A percentile compares a stretch with the other conserved stretches of the same genome.
phyloP scores from a whole-genome alignment of 257 asterid species.

The Primulina huaijiensis region DNA sequence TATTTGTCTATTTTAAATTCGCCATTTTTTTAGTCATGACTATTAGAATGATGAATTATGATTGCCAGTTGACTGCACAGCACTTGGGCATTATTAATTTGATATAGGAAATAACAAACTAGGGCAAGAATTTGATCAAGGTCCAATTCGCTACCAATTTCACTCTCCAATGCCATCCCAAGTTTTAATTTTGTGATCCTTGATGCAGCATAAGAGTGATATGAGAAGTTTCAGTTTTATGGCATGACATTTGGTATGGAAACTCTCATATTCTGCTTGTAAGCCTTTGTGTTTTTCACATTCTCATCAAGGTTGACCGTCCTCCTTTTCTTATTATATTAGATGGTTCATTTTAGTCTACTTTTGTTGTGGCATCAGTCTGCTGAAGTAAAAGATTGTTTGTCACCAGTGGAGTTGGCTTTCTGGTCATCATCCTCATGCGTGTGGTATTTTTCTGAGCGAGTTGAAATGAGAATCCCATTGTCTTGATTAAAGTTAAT shows the following conservation, averaged over 20 bases:
- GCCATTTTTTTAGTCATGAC: background rate
- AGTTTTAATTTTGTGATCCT: background rate
- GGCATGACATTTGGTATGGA: background rate
- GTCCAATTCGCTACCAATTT: too few species aligned
- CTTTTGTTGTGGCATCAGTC: background rate
- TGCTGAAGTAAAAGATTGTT: background rate
- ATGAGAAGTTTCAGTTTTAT: background rate
- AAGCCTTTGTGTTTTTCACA: slow-evolving; percentile 9
- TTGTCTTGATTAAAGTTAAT: background rate
- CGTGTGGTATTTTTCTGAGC: background rate
- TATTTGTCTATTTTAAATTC: background rate
- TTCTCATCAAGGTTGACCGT: slow-evolving; percentile 7
- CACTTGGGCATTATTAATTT: background rate
- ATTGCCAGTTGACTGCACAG: background rate
- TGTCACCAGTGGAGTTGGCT: background rate
- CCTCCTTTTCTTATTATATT: background rate
- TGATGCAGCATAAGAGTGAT: background rate
- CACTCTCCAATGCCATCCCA: background rate
- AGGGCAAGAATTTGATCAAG: background rate
- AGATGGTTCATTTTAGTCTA: background rate
- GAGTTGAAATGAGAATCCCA: background rate
- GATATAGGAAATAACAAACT: background rate
- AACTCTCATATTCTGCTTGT: background rate
- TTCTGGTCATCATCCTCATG: background rate
- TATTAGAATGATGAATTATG: background rate